Evolutionary conservation across 768 basidiomycete genomes (phyloP).

Genomic region (Xanthoconium stramineum): DNA sequence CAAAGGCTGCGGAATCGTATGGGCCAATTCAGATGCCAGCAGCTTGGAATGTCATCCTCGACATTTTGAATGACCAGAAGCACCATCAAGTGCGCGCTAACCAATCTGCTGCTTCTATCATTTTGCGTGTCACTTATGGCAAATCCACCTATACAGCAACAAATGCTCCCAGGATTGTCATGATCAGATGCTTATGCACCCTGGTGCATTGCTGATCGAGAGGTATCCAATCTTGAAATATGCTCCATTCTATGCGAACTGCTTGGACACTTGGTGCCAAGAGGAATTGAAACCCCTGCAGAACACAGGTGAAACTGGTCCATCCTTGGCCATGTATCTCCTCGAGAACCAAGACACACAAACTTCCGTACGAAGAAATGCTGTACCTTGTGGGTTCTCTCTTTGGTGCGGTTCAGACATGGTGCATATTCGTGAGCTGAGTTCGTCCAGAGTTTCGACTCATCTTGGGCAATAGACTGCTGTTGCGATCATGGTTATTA

Average conservation of each 20-base stretch:
- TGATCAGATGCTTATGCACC: conserved; percentile 35
- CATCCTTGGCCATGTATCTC: conserved; percentile 57
- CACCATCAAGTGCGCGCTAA: conserved; percentile 56
- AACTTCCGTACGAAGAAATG: conserved; percentile 53
- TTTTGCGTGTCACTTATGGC: conserved; percentile 34
- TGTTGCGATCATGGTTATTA: conserved; percentile 54
- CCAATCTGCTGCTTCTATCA: conserved; percentile 35
- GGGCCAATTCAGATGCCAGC: conserved; percentile 43
- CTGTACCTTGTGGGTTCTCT: conserved; percentile 63
- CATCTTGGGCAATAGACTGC: conserved; percentile 37
- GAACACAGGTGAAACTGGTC: conserved; percentile 23
- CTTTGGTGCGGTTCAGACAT: conserved; percentile 70
- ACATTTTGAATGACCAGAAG: conserved; percentile 31
- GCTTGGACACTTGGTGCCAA: conserved; percentile 51
- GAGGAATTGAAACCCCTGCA: conserved; percentile 47
- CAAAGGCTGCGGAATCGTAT: conserved; percentile 49
- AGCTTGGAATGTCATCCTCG: conserved; percentile 30
- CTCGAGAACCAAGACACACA: conserved; percentile 53
- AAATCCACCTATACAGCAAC: conserved; percentile 30
- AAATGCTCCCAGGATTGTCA: conserved; percentile 31
- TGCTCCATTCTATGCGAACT: conserved; percentile 60
- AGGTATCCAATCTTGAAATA: conserved; percentile 38
- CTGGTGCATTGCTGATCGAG: conserved; percentile 36
- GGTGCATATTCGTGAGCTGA: conserved; percentile 21
- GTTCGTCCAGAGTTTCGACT: not conserved